phyloP scores from a whole-genome alignment of 305 asterid species.

The Fraxinus velutina region DNA sequence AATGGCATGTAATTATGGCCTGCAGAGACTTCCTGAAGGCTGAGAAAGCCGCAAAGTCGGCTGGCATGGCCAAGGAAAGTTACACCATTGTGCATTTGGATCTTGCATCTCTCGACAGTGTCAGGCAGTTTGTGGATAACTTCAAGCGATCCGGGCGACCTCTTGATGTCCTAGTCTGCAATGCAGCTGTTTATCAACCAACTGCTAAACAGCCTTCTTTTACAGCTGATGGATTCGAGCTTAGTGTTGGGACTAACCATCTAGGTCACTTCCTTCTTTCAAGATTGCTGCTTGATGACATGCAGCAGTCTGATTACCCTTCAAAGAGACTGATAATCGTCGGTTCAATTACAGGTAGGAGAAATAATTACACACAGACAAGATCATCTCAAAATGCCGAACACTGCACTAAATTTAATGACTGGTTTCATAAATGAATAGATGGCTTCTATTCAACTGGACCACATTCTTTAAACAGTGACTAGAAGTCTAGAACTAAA shows the following conservation, averaged over 20 bases:
- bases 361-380: background rate
- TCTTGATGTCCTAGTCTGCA: slow-evolving; percentile 82
- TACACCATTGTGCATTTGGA: slow-evolving; percentile 89
- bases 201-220: slow-evolving; percentile 80
- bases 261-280: slow-evolving; percentile 91
- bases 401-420: background rate
- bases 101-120: slow-evolving; percentile 82
- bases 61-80: slow-evolving; percentile 69
- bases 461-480: background rate
- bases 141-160: slow-evolving; percentile 63
- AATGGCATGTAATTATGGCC: slow-evolving; percentile 94
- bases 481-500: background rate
- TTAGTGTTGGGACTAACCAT: slow-evolving; percentile 92
- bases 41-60: slow-evolving; percentile 77
- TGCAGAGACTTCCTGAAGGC: slow-evolving; percentile 90
- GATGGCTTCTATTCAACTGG: background rate
- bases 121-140: slow-evolving; percentile 71
- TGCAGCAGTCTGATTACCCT: slow-evolving; percentile 76
- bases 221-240: slow-evolving; percentile 90
- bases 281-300: slow-evolving; percentile 71
- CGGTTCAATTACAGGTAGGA: slow-evolving; percentile 86
- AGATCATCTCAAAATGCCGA: background rate
- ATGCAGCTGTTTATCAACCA: slow-evolving; percentile 87
- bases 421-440: background rate
- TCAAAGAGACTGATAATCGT: slow-evolving; percentile 83